phyloP scores from a whole-genome alignment of 371 early-diverging fungal species.

The Actinomucor elegans region DNA sequence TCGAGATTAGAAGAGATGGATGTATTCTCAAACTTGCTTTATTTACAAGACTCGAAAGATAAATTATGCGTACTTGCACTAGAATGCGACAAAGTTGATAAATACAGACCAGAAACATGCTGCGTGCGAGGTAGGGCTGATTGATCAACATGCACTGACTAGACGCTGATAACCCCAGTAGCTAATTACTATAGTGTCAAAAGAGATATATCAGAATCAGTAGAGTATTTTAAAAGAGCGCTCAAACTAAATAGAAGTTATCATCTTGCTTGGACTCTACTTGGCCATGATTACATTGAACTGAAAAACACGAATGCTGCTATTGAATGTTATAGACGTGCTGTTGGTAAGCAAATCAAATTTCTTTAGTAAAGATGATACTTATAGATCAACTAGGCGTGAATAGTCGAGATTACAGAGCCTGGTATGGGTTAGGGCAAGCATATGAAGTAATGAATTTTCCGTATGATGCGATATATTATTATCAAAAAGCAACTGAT shows the following conservation, averaged over 20 bases:
- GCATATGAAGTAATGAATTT: conserved; percentile 86
- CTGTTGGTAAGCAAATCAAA: conserved; percentile 60
- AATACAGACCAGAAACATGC: conserved; percentile 88
- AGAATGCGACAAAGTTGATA: conserved; percentile 71
- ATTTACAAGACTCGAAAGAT: conserved; percentile 68
- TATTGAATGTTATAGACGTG: conserved; percentile 86
- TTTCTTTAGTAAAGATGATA: background rate
- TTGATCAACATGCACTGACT: too few relatives aligned
- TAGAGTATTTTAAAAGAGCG: conserved; percentile 85
- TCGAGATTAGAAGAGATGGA: conserved; percentile 85
- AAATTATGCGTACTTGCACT: conserved; percentile 83
- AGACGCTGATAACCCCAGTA: too few relatives aligned
- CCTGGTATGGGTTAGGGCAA: conserved; percentile 94
- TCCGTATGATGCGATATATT: conserved; percentile 80
- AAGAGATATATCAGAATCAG: conserved; percentile 81
- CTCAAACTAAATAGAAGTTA: conserved; percentile 77
- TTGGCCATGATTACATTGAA: conserved; percentile 97
- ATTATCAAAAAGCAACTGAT: conserved; percentile 79
- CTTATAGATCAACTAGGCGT: conserved; percentile 43
- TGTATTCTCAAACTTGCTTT: conserved; percentile 89
- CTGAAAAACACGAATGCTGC: conserved; percentile 86
- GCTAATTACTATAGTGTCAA: conserved; percentile 90
- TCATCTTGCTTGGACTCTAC: conserved; percentile 85
- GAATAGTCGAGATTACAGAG: conserved; percentile 84
- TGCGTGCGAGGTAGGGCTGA: conserved; percentile 65